These are phyloP conservation scores for Rhodotorula sp. DNA, from an alignment of 1,284 basidiomycete genomes.

Conservation along the genomic window DNA sequence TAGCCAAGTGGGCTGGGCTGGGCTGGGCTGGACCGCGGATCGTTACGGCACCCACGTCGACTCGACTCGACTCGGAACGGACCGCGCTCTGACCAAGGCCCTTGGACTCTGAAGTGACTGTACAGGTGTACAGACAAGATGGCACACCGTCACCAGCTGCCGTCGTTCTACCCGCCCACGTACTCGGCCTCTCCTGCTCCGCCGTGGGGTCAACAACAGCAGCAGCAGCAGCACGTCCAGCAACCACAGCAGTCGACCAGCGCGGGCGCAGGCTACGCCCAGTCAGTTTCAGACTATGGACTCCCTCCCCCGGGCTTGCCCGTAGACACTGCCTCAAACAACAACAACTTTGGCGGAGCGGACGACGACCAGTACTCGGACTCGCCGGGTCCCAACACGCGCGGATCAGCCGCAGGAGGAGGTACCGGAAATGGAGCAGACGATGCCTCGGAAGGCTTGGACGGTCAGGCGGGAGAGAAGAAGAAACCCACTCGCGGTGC, in stretches of 20 bases:
- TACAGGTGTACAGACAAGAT: background rate
- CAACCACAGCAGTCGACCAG: background rate
- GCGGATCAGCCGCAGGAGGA: background rate
- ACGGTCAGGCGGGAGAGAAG: slow-evolving; percentile 27
- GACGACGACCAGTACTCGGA: slow-evolving; percentile 10
- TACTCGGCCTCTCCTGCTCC: background rate
- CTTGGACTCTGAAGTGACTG: too few species aligned
- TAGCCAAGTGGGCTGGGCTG: too few species aligned
- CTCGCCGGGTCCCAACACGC: slow-evolving; percentile 11
- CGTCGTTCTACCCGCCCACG: slow-evolving; percentile 12
- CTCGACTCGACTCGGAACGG: too few species aligned
- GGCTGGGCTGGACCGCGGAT: too few species aligned
- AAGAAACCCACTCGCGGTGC: slow-evolving; percentile 43
- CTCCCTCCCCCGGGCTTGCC: background rate
- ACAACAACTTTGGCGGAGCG: background rate
- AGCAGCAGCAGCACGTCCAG: background rate
- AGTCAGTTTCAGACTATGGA: background rate
- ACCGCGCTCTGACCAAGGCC: too few species aligned
- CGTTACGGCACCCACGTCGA: background rate
- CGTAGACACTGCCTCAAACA: background rate
- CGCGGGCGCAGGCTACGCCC: background rate
- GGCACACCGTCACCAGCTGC: slow-evolving; percentile 4
- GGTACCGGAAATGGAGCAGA: background rate
- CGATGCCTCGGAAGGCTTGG: background rate
- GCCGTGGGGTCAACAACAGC: background rate